phyloP scores from a whole-genome alignment of 192 early-diverging fungal genomes.

The Coemansia sp. region DNA sequence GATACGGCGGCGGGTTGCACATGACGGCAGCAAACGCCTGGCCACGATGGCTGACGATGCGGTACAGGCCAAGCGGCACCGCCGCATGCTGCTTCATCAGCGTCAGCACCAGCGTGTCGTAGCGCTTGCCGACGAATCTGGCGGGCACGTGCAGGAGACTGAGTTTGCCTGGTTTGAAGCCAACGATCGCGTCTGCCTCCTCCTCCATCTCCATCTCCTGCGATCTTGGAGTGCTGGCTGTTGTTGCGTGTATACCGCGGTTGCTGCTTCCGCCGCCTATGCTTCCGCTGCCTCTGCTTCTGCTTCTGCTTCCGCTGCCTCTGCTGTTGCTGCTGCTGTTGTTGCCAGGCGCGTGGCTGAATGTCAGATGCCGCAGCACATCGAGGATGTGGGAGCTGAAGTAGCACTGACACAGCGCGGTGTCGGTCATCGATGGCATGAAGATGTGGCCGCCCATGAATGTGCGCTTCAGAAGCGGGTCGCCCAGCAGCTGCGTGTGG shows the following conservation, averaged over 20 bases:
- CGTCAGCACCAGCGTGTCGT: constrained; percentile 42
- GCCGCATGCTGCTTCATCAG: constrained; percentile 48
- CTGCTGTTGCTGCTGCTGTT: not conserved
- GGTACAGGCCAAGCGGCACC: constrained; percentile 48
- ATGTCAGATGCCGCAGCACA: constrained; percentile 43
- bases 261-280: not conserved
- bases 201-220: no score
- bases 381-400: constrained; percentile 56
- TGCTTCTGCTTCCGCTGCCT: not conserved
- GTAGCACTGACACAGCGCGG: constrained; percentile 50
- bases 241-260: not conserved
- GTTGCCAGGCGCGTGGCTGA: constrained; percentile 26
- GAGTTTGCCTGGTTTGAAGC: constrained; percentile 17
- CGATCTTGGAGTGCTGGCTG: constrained; percentile 9
- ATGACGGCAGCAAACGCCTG: constrained; percentile 47
- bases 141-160: constrained; percentile 32
- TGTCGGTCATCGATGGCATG: constrained; percentile 48
- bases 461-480: constrained; percentile 43
- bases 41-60: constrained; percentile 29
- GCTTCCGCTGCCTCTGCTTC: not conserved
- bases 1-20: constrained; percentile 44
- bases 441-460: constrained; percentile 56
- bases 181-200: constrained; percentile 14
- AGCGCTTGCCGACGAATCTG: constrained; percentile 34
- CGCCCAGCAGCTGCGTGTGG: constrained; percentile 51